A percentile compares a stretch with the other conserved stretches of the same genome.
These are phyloP conservation scores for Macroventuria anomochaeta DNA, from an alignment of 2,329 filamentous ascomycete species.

Conservation along the genomic window DNA sequence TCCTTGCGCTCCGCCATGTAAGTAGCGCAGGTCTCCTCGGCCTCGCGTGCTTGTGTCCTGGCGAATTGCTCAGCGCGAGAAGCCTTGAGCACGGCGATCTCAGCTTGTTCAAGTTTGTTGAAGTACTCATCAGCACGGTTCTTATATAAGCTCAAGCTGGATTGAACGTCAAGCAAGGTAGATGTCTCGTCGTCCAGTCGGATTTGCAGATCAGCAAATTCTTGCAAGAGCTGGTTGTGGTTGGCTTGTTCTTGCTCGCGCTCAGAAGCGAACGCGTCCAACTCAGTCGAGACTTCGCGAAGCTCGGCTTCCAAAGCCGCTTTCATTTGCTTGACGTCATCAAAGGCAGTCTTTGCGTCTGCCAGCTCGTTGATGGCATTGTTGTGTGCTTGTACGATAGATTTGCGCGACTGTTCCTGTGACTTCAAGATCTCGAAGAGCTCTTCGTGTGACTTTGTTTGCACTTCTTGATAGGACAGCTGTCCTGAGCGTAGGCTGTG, in stretches of 20 bases:
- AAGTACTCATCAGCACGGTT: constrained; percentile 94
- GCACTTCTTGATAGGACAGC: constrained; percentile 86
- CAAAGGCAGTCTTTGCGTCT: constrained; percentile 85
- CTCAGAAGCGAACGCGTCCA: constrained; percentile 78
- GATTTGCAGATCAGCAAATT: constrained; percentile 93
- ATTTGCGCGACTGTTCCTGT: constrained; percentile 86
- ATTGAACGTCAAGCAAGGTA: constrained; percentile 80
- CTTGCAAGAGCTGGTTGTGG: constrained; percentile 85
- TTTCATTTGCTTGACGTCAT: constrained; percentile 83
- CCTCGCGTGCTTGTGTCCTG: constrained; percentile 85
- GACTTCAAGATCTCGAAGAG: constrained; percentile 90
- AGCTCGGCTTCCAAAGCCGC: constrained; percentile 83
- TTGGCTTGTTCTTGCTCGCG: constrained; percentile 88
- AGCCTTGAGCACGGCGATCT: constrained; percentile 93
- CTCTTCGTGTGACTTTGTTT: constrained; percentile 92
- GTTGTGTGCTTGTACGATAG: constrained; percentile 83
- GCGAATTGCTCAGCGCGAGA: constrained; percentile 92
- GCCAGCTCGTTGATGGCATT: constrained; percentile 83
- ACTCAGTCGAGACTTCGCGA: constrained; percentile 80
- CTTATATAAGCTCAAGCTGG: constrained; percentile 89
- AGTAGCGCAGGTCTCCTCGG: constrained; percentile 86
- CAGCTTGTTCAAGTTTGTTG: constrained; percentile 93
- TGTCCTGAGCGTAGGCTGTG: constrained; percentile 86
- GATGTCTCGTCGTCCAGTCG: constrained; percentile 88
- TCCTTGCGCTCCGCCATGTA: constrained; percentile 92